These are phyloP conservation scores for Phlyctochytrium planicorne DNA, from an alignment of 192 early-diverging fungal species.

Conservation along the genomic window DNA sequence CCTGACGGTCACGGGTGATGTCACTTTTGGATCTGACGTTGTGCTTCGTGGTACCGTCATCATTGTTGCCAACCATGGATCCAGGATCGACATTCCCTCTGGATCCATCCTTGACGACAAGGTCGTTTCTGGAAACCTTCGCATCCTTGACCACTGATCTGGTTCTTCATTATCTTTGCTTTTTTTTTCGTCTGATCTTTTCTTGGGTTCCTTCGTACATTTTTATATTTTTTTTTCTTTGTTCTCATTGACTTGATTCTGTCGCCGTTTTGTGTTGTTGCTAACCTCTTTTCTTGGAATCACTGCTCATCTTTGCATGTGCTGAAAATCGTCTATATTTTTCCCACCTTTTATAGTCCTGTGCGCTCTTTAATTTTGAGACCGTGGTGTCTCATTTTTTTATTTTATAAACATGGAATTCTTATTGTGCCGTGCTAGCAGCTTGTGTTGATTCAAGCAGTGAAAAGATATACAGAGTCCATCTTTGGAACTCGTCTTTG, in stretches of 20 bases:
- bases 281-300: neutral
- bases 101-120: constrained; percentile 96
- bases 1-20: constrained; percentile 97
- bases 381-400: neutral
- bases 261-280: neutral
- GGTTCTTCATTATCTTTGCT: neutral
- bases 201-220: neutral
- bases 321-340: too few relatives aligned
- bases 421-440: too few relatives aligned
- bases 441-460: neutral
- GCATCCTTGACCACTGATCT: constrained; percentile 62
- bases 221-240: neutral
- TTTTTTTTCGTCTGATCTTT: too few relatives aligned
- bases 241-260: constrained; percentile 1
- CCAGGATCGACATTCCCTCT: constrained; percentile 95
- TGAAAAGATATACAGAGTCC: neutral
- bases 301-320: too few relatives aligned
- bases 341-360: too few relatives aligned
- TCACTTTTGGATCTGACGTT: constrained; percentile 93
- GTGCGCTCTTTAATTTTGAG: neutral
- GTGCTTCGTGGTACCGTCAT: constrained; percentile 90
- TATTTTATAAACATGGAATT: too few relatives aligned
- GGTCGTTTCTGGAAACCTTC: constrained; percentile 95
- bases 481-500: constrained; percentile 77
- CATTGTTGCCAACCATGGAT: constrained; percentile 97